Evolutionary conservation across 306 rosid species (phyloP).

Genomic region (Trifolium fragiferum): DNA sequence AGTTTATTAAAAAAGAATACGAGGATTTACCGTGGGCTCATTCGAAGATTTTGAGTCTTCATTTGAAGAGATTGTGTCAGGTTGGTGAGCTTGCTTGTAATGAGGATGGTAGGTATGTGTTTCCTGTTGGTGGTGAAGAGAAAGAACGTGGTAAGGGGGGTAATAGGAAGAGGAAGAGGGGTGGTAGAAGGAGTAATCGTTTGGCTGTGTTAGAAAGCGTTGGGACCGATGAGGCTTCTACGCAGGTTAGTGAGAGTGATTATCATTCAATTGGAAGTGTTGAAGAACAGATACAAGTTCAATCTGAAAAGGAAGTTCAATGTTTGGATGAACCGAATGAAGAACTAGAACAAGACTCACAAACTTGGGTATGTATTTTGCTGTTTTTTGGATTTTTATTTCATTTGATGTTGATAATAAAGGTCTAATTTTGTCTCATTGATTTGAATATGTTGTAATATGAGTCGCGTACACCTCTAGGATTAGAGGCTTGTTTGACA

Average conservation of each 20-base stretch:
- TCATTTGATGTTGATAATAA: slow-evolving; percentile 7
- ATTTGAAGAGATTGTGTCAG: slow-evolving; percentile 44
- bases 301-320: background rate
- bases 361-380: slow-evolving; percentile 42
- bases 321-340: no score
- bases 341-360: no score
- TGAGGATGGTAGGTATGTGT: slow-evolving; percentile 34
- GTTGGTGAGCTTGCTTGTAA: slow-evolving; percentile 33
- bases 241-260: background rate
- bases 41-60: slow-evolving; percentile 41
- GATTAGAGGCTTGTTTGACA: background rate
- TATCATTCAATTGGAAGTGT: slow-evolving; percentile 4
- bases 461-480: background rate
- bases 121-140: background rate
- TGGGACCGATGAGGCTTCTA: background rate
- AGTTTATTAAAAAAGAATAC: slow-evolving; percentile 35
- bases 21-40: slow-evolving; percentile 55
- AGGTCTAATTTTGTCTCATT: background rate
- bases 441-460: background rate
- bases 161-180: slow-evolving; percentile 29
- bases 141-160: background rate
- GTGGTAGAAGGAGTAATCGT: background rate
- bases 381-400: background rate
- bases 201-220: slow-evolving; percentile 1
- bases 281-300: background rate